A percentile compares a stretch with the other conserved stretches of the same genome.
Conservation (phyloP, 306 rosid genomes). For the Crotalaria pallida region DNA sequence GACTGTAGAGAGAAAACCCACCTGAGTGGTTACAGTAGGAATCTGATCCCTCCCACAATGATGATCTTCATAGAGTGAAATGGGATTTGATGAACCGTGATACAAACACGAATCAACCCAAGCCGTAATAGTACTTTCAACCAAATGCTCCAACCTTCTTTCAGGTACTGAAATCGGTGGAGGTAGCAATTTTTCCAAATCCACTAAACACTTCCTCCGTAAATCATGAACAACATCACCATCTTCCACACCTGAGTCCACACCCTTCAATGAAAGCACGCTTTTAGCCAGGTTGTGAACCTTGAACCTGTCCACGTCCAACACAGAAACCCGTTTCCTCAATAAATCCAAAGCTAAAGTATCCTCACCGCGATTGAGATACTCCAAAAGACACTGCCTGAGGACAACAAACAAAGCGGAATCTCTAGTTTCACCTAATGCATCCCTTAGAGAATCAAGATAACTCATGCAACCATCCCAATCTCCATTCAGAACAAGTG, state of each 20-base stretch:
- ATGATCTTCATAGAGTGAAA: constrained; percentile 78
- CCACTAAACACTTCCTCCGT: constrained; percentile 39
- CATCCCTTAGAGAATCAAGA: constrained; percentile 40
- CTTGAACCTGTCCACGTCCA: constrained; percentile 43
- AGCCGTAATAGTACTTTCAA: constrained; percentile 55
- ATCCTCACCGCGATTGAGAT: constrained; percentile 50
- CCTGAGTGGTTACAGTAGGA: constrained; percentile 82
- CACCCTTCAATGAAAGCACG: constrained; percentile 40
- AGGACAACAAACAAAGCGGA: constrained; percentile 63
- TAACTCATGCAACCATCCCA: constrained; percentile 55
- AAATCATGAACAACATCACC: constrained; percentile 34
- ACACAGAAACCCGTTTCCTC: constrained; percentile 47
- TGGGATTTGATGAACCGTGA: constrained; percentile 44
- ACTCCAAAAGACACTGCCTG: constrained; percentile 63
- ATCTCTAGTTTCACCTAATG: constrained; percentile 50
- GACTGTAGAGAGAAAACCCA: constrained; percentile 26
- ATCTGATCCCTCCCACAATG: constrained; percentile 61
- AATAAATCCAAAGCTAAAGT: constrained; percentile 57
- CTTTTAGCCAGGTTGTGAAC: constrained; percentile 54
- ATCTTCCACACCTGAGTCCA: constrained; percentile 31
- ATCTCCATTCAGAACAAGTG: constrained; percentile 51
- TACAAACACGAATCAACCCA: constrained; percentile 72
- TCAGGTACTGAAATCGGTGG: constrained; percentile 51
- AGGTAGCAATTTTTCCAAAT: constrained; percentile 68
- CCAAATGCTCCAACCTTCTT: constrained; percentile 73